Evolutionary conservation across 2,329 filamentous ascomycete species (phyloP).

Genomic region (Calonectria ilicicola): DNA sequence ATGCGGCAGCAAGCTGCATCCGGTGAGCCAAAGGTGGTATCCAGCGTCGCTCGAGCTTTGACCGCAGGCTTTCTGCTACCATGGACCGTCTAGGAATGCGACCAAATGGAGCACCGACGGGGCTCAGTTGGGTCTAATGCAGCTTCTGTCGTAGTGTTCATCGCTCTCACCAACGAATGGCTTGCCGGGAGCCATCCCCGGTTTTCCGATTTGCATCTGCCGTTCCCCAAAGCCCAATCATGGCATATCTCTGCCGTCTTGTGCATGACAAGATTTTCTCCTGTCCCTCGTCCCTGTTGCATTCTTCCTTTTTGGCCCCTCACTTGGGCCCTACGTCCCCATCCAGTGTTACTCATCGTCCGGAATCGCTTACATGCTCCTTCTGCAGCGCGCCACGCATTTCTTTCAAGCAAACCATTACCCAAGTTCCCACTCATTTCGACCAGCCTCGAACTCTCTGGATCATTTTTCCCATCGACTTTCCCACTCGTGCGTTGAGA

Average conservation of each 20-base stretch:
- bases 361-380: conserved; percentile 17
- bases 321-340: conserved; percentile 17
- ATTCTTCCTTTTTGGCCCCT: conserved; percentile 22
- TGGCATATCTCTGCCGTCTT: conserved; percentile 27
- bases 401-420: conserved; percentile 18
- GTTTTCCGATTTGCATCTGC: conserved; percentile 22
- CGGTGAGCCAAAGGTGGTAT: conserved; percentile 8
- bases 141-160: conserved; percentile 12
- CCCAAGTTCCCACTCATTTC: neutral
- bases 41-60: conserved; percentile 16
- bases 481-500: conserved; percentile 1
- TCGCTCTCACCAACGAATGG: neutral
- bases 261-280: conserved; percentile 29
- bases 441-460: conserved; percentile 21
- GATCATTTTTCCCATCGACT: neutral
- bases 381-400: conserved; percentile 23
- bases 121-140: conserved; percentile 26
- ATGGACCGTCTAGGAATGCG: conserved; percentile 30
- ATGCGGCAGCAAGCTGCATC: conserved; percentile 2
- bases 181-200: conserved; percentile 17
- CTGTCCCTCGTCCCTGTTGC: conserved; percentile 1
- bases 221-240: conserved; percentile 32
- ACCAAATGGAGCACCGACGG: conserved; percentile 31
- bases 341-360: conserved; percentile 16
- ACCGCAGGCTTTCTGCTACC: conserved; percentile 13